phyloP scores from a whole-genome alignment of 306 rosid species.

The Casuarina equisetifolia region DNA sequence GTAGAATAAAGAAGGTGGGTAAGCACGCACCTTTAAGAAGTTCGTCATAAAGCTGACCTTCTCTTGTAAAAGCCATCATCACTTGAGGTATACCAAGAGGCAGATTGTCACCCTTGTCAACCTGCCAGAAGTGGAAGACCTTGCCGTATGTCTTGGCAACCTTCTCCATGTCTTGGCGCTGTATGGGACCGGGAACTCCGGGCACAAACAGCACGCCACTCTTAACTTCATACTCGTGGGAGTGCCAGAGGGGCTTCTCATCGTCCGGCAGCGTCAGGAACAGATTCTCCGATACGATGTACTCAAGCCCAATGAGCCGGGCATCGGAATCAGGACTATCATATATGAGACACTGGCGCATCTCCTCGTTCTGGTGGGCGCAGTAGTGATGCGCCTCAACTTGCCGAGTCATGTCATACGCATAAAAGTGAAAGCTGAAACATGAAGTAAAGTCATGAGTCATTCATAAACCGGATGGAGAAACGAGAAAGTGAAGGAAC shows the following conservation, averaged over 20 bases:
- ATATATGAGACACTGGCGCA: constrained; percentile 80
- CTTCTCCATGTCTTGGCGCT: constrained; percentile 57
- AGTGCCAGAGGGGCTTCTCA: constrained; percentile 80
- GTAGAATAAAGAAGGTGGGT: too few species aligned
- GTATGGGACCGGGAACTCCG: constrained; percentile 37
- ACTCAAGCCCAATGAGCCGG: constrained; percentile 63
- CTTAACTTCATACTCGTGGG: constrained; percentile 83
- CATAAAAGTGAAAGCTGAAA: constrained; percentile 67
- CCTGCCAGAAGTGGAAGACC: constrained; percentile 80
- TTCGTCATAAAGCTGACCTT: constrained; percentile 56
- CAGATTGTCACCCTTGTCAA: constrained; percentile 54
- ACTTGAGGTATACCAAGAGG: constrained; percentile 73
- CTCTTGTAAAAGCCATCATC: constrained; percentile 79
- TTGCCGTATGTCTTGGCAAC: constrained; percentile 81
- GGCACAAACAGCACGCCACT: constrained; percentile 68
- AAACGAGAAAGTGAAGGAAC: background rate
- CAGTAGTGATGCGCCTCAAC: constrained; percentile 93
- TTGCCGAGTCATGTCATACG: constrained; percentile 74
- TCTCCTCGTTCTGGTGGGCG: constrained; percentile 69
- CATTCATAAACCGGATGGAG: background rate
- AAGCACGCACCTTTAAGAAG: constrained; percentile 30
- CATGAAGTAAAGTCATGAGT: too few species aligned
- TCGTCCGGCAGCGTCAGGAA: constrained; percentile 71
- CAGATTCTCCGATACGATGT: constrained; percentile 51
- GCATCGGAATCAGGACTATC: constrained; percentile 43